Evolutionary conservation across 257 asterid genomes (phyloP), one percentile per base, ranked within the genome.

Genomic region (Plantago ovata): DNA sequence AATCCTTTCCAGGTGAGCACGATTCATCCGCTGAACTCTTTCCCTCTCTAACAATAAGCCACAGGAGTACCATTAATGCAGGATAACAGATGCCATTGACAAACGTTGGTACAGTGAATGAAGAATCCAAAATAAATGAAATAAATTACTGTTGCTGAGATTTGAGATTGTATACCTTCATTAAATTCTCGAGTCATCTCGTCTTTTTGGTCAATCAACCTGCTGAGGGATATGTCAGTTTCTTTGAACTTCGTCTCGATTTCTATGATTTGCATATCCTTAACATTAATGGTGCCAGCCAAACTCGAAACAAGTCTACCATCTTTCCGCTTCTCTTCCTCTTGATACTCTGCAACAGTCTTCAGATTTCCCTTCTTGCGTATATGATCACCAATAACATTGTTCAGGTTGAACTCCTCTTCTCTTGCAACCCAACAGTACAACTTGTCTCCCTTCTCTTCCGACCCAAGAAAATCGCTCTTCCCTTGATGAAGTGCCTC

Each of bases 161-260:
- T n/a, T n/a, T n/a, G n/a, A n/a, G 64, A 13, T 16, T 64, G 21
- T 45, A 28, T 60, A 81, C 87, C 82, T 70, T 72, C 77, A 55
- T 78, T 76, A 59, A 68, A 76, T 52, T 13, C 41, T 55, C 18
- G 74, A 41, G 62, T 19, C 76, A 71, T 69, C 61, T 68, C 77
- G 46, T 76, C 79, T 45, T 66, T 76, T 61, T 76, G 64, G 46
- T 36, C 36, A 38, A 79, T 69, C 70, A 81, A 7, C 18, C 61
- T 63, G 77, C 38, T 55, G 49, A 75, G 43, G 28, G 73, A 50
- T 6, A 54, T 10, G 24, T 70, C 38, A 61, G 81, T 70, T 65
- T 78, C 75, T 56, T 68, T 78, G 73, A 70, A 72, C 59, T 81
- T 78, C 53, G 36, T 48, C 65, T 81, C 82, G 55, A 75, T 75